Evolutionary conservation across 2,329 filamentous ascomycete species (phyloP).

Genomic region (Didymella pomorum): DNA sequence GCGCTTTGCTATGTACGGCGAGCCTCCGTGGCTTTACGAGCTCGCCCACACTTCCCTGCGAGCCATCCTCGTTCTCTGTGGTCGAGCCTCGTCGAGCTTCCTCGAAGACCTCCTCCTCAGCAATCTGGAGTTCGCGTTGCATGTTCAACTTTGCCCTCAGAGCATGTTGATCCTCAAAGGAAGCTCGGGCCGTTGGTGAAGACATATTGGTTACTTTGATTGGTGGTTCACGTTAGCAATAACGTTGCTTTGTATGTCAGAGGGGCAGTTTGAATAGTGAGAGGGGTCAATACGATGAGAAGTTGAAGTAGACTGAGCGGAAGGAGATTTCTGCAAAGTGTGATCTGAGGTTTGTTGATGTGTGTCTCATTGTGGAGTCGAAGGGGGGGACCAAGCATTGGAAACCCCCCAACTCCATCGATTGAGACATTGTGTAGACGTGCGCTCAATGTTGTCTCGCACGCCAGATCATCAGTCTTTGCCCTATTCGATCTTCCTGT

Average conservation of each 20-base stretch:
- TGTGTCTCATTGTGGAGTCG: not conserved
- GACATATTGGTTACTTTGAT: not conserved
- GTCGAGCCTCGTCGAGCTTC: not conserved
- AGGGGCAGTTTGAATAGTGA: not conserved
- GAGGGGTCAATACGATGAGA: not conserved
- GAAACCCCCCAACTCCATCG: not conserved
- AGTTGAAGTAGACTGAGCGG: not conserved
- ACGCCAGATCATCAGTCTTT: not conserved
- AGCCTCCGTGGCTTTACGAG: not conserved
- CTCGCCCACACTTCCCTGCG: not conserved
- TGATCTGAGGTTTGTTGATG: not conserved
- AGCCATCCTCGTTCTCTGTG: not conserved
- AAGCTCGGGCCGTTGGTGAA: not conserved
- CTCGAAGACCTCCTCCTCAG: not conserved
- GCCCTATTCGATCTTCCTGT: not conserved
- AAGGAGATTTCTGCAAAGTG: not conserved
- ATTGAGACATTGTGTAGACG: not conserved
- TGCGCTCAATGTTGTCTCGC: not conserved
- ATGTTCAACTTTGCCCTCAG: not conserved
- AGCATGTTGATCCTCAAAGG: not conserved
- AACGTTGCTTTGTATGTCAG: not conserved
- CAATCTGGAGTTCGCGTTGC: not conserved
- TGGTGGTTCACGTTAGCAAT: not conserved
- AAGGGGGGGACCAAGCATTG: not conserved
- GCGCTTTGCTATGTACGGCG: not conserved